Evolutionary conservation across 352 stramenopile species (phyloP).

Genomic region (Pythium brachiatum): DNA sequence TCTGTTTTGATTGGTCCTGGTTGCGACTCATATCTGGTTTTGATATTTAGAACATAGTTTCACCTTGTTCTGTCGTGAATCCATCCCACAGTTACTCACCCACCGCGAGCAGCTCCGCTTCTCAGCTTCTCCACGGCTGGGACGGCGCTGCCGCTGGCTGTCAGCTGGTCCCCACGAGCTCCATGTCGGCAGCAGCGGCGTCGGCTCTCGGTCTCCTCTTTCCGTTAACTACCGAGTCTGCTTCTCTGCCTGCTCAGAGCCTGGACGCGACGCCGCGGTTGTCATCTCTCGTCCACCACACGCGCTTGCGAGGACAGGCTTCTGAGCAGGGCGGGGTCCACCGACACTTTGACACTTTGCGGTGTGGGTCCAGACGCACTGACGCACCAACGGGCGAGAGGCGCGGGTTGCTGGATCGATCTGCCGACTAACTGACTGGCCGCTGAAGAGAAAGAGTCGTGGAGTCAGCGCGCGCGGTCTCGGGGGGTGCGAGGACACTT

Average conservation of each 20-base stretch:
- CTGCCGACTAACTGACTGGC: conserved; percentile 20
- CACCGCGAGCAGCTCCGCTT: conserved; percentile 7
- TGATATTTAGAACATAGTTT: neutral
- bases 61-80: conserved; percentile 15
- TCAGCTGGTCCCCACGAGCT: neutral
- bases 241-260: neutral
- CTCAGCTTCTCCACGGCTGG: conserved; percentile 11
- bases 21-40: too few relatives aligned
- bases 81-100: conserved; percentile 20
- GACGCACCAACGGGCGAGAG: neutral
- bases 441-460: neutral
- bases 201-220: conserved; percentile 12
- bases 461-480: too few relatives aligned
- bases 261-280: too few relatives aligned
- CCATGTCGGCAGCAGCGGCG: neutral
- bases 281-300: too few relatives aligned
- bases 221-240: too few relatives aligned
- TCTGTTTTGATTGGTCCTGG: too few relatives aligned
- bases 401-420: neutral
- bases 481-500: too few relatives aligned
- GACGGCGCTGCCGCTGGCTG: conserved; percentile 6
- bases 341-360: neutral
- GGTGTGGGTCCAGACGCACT: too few relatives aligned
- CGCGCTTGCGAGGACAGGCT: too few relatives aligned
- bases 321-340: neutral